These are phyloP conservation scores for Adiantum capillusveneris DNA, from an alignment of 75 land plant species.

Conservation along the genomic window DNA sequence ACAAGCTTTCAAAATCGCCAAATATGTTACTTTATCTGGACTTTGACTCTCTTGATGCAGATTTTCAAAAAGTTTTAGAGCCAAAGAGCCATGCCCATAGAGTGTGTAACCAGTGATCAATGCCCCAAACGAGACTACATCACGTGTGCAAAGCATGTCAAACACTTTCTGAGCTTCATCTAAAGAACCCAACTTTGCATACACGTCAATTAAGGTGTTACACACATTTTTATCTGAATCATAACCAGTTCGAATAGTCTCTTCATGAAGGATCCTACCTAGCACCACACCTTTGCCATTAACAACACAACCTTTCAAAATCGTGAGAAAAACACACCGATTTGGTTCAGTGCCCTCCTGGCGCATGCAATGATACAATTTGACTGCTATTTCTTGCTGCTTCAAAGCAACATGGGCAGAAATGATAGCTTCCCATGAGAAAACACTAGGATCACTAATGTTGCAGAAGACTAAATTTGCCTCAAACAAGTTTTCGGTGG, in stretches of 20 bases:
- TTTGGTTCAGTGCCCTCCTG: constrained; percentile 8
- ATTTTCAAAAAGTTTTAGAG: constrained; percentile 4
- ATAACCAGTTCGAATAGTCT: background rate
- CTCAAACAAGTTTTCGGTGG: background rate
- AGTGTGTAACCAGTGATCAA: constrained; percentile 10
- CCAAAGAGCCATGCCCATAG: background rate
- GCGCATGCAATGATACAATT: constrained; percentile 20
- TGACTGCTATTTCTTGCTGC: constrained; percentile 11
- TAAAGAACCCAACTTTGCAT: constrained; percentile 4
- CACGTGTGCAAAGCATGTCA: background rate
- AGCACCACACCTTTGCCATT: background rate
- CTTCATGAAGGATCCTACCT: background rate
- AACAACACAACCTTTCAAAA: background rate
- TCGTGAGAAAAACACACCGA: constrained; percentile 7
- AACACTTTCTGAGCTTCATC: constrained; percentile 10
- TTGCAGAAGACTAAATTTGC: background rate
- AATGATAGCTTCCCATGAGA: background rate
- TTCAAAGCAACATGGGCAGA: constrained; percentile 11
- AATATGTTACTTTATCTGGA: constrained; percentile 10
- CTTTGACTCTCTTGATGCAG: background rate
- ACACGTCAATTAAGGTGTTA: constrained; percentile 6
- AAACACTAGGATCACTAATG: background rate
- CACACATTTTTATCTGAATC: background rate
- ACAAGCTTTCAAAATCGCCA: constrained; percentile 15
- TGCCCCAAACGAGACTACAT: constrained; percentile 12